Evolutionary conservation across 225 moss, liverwort and hornwort species (phyloP), one percentile per base, ranked within the genome.

Genomic region (Marchantia polymorpha): DNA sequence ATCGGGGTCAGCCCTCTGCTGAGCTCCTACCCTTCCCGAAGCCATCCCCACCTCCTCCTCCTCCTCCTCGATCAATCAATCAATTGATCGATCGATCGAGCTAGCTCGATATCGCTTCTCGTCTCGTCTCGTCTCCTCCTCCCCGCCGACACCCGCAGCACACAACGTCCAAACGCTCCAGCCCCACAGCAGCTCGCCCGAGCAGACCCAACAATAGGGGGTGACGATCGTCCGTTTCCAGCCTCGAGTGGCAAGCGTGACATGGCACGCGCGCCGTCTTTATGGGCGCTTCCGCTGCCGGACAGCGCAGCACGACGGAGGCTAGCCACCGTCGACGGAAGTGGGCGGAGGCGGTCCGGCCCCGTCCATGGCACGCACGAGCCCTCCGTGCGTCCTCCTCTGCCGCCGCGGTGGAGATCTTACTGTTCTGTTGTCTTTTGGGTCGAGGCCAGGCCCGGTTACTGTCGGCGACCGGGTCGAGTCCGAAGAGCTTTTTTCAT

Each of bases 11-110:
- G 50, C 17, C 29, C 23, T 73, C 58, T 50, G 17, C 65, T 78
- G 83, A 20, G 71, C 76, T 16, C 78, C 75, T 73, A 69, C 56
- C 55, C 30, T 79, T 53, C 68, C 78, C 69, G 69, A 69, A 31
- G 31, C 78, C 78, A 79, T 79, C 23, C n/a, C n/a, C n/a, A n/a
- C n/a, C n/a, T n/a, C n/a, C 27, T 69, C 78, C 52, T 8, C 58
- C 22, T 73, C 52, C 15, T 52, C 27, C 72, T 19, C 19, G 5
- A 56, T 64, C 64, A 39, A 51, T n/a, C n/a, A n/a, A n/a, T n/a
- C n/a, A n/a, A n/a, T n/a, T n/a, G n/a, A n/a, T n/a, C n/a, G n/a
- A n/a, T n/a, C n/a, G n/a, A n/a, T n/a, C n/a, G n/a, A n/a, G n/a
- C n/a, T n/a, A 29, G 73, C 73, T 74, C 23, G 53, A 52, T 1